These are phyloP conservation scores for Chrysanthemum lavandulifolium DNA, from an alignment of 129 eudicot species.

Conservation along the genomic window DNA sequence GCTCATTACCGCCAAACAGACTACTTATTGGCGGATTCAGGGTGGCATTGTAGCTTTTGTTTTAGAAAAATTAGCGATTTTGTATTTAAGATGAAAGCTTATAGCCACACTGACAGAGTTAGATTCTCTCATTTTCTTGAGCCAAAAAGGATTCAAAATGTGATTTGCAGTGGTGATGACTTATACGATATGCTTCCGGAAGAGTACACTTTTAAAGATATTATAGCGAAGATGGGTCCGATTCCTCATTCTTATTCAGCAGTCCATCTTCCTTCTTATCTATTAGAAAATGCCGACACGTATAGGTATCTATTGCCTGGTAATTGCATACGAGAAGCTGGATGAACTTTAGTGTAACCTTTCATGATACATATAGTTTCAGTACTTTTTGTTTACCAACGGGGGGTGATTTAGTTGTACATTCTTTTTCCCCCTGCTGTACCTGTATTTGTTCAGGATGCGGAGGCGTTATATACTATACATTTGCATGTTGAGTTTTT, in stretches of 20 bases:
- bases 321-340: constrained; percentile 60
- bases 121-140: constrained; percentile 62
- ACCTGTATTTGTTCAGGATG: no score
- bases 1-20: constrained; percentile 70
- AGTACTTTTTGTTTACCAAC: constrained; percentile 16
- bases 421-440: constrained; percentile 20
- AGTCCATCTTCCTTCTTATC: constrained; percentile 59
- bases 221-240: constrained; percentile 68
- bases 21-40: constrained; percentile 55
- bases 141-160: constrained; percentile 62
- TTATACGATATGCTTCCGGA: constrained; percentile 79
- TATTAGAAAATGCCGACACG: constrained; percentile 47
- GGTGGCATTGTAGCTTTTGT: constrained; percentile 87
- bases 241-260: constrained; percentile 71
- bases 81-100: constrained; percentile 79
- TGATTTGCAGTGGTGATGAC: constrained; percentile 62
- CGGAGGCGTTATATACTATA: constrained; percentile 7
- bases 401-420: constrained; percentile 36
- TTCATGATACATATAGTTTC: constrained; percentile 19
- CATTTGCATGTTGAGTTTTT: constrained; percentile 23
- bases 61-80: constrained; percentile 59
- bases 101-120: constrained; percentile 67
- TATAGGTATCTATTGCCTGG: constrained; percentile 73
- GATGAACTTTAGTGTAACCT: constrained; percentile 17
- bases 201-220: constrained; percentile 70